Conservation (phyloP, 116 monocot genomes). For the Posidonia oceanica region DNA sequence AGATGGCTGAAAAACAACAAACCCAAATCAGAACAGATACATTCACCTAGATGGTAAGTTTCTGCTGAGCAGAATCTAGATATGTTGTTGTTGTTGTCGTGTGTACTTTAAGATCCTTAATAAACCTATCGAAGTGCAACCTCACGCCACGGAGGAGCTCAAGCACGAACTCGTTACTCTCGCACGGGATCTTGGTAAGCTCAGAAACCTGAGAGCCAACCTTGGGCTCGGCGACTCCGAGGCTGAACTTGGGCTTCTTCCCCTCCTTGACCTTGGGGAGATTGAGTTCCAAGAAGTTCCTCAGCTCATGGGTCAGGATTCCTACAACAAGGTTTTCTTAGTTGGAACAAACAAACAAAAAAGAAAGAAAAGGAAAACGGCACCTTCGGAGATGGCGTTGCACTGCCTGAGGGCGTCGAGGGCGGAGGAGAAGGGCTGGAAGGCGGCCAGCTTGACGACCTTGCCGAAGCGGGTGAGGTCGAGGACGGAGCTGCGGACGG, state of each 20-base stretch:
- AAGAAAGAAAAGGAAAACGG: not conserved
- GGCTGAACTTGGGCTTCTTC: constrained; percentile 71
- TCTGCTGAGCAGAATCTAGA: no score
- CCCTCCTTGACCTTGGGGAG: constrained; percentile 65
- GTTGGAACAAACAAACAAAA: not conserved
- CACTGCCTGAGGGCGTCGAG: constrained; percentile 83
- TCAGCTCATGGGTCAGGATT: constrained; percentile 70
- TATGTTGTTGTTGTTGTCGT: no score
- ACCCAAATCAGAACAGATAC: not conserved
- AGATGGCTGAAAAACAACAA: constrained; percentile 23
- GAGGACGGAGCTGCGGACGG: constrained; percentile 47
- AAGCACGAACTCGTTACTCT: constrained; percentile 64
- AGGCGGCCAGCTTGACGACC: constrained; percentile 59
- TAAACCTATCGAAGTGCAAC: constrained; percentile 67
- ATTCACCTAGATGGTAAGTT: not conserved
- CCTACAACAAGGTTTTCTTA: constrained; percentile 14
- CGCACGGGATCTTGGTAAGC: constrained; percentile 67
- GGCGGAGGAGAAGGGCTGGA: constrained; percentile 73
- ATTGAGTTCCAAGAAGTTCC: constrained; percentile 69
- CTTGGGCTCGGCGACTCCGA: constrained; percentile 73
- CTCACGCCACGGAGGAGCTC: constrained; percentile 82
- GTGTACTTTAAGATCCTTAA: constrained; percentile 70
- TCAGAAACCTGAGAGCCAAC: constrained; percentile 80
- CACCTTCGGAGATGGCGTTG: constrained; percentile 90
- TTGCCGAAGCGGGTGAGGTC: constrained; percentile 83